These are phyloP conservation scores for Hypocrella siamensis DNA, from an alignment of 2,329 filamentous ascomycete species.

Conservation along the genomic window DNA sequence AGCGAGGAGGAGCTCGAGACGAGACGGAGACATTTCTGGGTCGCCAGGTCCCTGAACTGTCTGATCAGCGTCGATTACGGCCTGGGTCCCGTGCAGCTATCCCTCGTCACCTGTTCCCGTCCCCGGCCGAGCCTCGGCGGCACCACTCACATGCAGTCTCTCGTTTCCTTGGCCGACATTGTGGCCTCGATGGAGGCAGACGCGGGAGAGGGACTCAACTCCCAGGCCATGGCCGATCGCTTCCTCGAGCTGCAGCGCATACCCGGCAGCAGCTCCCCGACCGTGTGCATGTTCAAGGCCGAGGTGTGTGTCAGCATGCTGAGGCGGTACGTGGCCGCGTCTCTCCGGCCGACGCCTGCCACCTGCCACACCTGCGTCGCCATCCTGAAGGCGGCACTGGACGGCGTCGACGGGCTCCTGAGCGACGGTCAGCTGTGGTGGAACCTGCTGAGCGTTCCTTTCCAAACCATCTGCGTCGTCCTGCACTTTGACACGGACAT, in stretches of 20 bases:
- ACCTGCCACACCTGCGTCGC: neutral
- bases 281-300: neutral
- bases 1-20: conserved; percentile 4
- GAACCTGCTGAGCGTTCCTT: conserved; percentile 1
- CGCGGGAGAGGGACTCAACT: neutral
- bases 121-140: neutral
- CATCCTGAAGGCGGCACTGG: neutral
- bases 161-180: conserved; percentile 1
- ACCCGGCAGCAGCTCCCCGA: conserved; percentile 1
- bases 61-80: conserved; percentile 7
- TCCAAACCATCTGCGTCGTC: conserved; percentile 5
- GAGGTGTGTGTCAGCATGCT: neutral
- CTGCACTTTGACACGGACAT: conserved; percentile 3
- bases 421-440: neutral
- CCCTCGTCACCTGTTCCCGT: neutral
- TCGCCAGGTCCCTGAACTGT: conserved; percentile 6
- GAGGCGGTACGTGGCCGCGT: neutral
- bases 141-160: conserved; percentile 1
- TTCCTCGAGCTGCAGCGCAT: neutral
- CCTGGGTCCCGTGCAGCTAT: conserved; percentile 2
- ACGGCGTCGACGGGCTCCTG: neutral
- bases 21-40: conserved; percentile 4
- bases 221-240: neutral
- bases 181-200: conserved; percentile 1
- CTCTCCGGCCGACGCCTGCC: neutral